Evolutionary conservation across 768 basidiomycete species (phyloP).

Genomic region (Punctularia strigosozonata): DNA sequence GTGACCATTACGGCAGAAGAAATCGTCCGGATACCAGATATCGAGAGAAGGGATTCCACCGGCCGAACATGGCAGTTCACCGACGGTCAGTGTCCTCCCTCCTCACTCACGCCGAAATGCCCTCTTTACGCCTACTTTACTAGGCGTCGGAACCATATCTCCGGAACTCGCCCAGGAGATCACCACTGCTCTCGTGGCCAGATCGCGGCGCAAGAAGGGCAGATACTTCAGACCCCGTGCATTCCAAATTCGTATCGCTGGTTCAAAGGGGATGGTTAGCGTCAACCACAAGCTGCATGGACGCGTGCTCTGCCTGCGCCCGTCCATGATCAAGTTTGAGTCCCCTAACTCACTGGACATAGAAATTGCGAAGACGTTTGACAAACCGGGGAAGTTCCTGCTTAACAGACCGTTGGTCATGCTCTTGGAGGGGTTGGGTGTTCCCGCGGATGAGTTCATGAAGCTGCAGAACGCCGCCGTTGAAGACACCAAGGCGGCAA

Average conservation of each 20-base stretch:
- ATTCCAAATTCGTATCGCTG: conserved; percentile 49
- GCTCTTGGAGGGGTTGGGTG: conserved; percentile 47
- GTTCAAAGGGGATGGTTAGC: conserved; percentile 55
- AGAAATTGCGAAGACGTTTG: conserved; percentile 57
- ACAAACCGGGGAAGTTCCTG: conserved; percentile 43
- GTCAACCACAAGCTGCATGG: conserved; percentile 44
- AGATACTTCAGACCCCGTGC: conserved; percentile 34
- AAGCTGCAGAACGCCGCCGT: conserved; percentile 41
- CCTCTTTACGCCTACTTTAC: too few relatives aligned
- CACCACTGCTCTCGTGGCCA: conserved; percentile 24
- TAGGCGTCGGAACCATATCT: conserved; percentile 63
- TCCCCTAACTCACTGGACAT: conserved; percentile 32
- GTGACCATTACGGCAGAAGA: conserved; percentile 29
- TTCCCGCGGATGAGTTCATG: conserved; percentile 42
- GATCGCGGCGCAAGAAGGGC: conserved; percentile 24
- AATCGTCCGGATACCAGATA: conserved; percentile 47
- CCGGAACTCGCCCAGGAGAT: conserved; percentile 41
- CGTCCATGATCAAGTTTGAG: conserved; percentile 62
- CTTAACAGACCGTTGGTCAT: conserved; percentile 58
- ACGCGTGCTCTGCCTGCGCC: conserved; percentile 36
- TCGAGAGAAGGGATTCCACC: conserved; percentile 26
- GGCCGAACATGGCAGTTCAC: too few relatives aligned
- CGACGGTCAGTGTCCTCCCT: too few relatives aligned
- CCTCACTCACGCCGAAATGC: conserved; percentile 56
- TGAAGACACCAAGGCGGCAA: conserved; percentile 28